Evolutionary conservation across 2,329 filamentous ascomycete species (phyloP).

Genomic region (Alternaria sp.): DNA sequence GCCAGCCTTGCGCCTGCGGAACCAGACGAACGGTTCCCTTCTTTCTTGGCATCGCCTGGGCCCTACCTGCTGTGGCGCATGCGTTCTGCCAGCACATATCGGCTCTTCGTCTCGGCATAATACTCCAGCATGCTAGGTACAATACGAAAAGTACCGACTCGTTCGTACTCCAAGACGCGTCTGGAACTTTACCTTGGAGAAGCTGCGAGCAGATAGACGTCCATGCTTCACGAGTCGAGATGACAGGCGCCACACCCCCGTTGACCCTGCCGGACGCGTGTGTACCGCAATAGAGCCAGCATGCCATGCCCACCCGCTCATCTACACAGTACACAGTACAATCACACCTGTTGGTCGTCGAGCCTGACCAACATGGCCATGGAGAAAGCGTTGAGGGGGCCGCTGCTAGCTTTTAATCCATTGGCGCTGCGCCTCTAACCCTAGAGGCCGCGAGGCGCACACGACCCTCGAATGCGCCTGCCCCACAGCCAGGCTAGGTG

Average conservation of each 20-base stretch:
- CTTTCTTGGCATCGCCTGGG: slow-evolving; percentile 6
- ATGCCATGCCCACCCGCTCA: neutral
- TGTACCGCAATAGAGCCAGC: neutral
- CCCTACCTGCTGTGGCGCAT: slow-evolving; percentile 7
- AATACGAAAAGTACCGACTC: neutral
- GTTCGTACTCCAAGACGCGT: neutral
- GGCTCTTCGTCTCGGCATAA: neutral
- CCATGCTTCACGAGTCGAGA: slow-evolving; percentile 7
- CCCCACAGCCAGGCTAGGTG: slow-evolving; percentile 38
- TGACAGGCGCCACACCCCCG: slow-evolving; percentile 1
- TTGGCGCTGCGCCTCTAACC: slow-evolving; percentile 32
- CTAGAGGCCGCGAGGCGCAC: slow-evolving; percentile 38
- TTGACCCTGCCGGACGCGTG: slow-evolving; percentile 5
- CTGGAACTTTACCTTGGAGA: neutral
- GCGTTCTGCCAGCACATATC: neutral
- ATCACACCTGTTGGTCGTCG: slow-evolving; percentile 1
- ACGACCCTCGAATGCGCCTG: slow-evolving; percentile 35
- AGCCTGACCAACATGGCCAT: slow-evolving; percentile 23
- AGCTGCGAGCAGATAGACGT: slow-evolving; percentile 1
- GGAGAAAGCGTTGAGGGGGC: slow-evolving; percentile 9
- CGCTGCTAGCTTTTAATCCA: slow-evolving; percentile 19
- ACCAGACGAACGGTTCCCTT: slow-evolving; percentile 9
- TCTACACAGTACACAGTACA: neutral
- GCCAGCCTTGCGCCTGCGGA: slow-evolving; percentile 20
- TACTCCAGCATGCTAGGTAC: neutral